phyloP scores from a whole-genome alignment of 78 protist genomes.

The Pigoraptor vietnamica region DNA sequence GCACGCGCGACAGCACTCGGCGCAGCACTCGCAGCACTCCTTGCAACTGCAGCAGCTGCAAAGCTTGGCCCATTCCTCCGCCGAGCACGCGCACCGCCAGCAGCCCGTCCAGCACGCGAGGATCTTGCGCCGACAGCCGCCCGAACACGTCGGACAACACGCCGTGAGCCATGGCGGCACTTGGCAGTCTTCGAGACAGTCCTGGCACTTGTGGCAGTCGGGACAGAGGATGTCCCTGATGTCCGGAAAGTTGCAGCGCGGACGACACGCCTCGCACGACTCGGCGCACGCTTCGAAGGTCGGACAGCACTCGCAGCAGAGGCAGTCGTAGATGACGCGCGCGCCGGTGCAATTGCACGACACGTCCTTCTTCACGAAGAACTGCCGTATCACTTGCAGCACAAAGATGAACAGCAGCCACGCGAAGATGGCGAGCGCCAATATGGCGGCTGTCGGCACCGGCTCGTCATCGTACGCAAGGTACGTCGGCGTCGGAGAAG shows the following conservation, averaged over 20 bases:
- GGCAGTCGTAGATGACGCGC: not conserved
- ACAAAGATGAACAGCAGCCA: not conserved
- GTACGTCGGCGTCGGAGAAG: not conserved
- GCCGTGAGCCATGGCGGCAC: not conserved
- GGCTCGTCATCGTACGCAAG: not conserved
- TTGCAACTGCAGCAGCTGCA: not conserved
- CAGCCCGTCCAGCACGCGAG: not conserved
- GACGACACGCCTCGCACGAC: not conserved
- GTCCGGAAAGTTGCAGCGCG: not conserved
- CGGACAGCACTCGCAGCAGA: not conserved
- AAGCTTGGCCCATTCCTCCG: not conserved
- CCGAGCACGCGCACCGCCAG: not conserved
- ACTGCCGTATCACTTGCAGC: not conserved
- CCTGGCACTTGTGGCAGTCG: not conserved
- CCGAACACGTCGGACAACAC: not conserved
- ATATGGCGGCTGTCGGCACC: not conserved
- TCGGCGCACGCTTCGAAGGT: not conserved
- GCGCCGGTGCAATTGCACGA: not conserved
- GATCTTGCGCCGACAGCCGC: not conserved
- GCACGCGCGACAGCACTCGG: not conserved
- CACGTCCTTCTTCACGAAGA: not conserved
- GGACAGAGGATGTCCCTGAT: not conserved
- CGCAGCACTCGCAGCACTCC: not conserved
- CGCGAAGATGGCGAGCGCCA: not conserved
- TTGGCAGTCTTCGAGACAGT: not conserved